Evolutionary conservation across 805 yeast species (phyloP), one percentile per base, ranked within the genome.

Genomic region (Lipomyces yamanashiensis): DNA sequence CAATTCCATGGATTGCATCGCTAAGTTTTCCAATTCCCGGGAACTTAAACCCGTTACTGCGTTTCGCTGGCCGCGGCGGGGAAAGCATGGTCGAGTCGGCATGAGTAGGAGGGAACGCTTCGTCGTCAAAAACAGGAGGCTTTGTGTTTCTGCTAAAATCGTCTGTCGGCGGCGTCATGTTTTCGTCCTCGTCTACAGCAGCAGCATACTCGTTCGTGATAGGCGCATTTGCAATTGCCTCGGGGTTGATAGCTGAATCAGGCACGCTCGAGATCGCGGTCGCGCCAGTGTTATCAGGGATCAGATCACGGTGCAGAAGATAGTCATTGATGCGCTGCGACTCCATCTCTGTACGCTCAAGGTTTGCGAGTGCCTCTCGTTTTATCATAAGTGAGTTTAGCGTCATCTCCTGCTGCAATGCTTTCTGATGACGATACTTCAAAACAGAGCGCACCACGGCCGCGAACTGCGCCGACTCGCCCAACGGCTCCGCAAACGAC

Each of bases 401-500:
- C 8, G 82, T 75, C 65, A 82, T 73, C 58, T 80, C 85, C 52
- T 79, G 77, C 71, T 86, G 90, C 40, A 81, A 73, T 17, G 81
- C 81, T 68, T 87, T 86, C 67, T 83, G 77, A 58, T 82, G 81
- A 60, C 89, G 84, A 73, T 84, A 90, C 67, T 83, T 84, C 28
- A 85, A 75, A 1, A 90, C 86, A 17, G 80, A 78, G 49, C 85
- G 80, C 13, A 87, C 82, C 1, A 85, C 85, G 2, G 79, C 74
- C 0, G 88, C 84, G 72, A 83, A 82, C 71, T 87, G 90, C 1
- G 85, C 90, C n/a, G 85, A 83, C 71, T 87, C 91, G 0, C 87
- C 87, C 53, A 87, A 75, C 2, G 90, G 90, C 72, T 87, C 91
- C 7, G 85, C 81, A 70, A 86, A 87, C 59, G 84, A 84, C 1